phyloP scores from a whole-genome alignment of 2,329 filamentous ascomycete genomes.

The Rutstroemia sydowiana region DNA sequence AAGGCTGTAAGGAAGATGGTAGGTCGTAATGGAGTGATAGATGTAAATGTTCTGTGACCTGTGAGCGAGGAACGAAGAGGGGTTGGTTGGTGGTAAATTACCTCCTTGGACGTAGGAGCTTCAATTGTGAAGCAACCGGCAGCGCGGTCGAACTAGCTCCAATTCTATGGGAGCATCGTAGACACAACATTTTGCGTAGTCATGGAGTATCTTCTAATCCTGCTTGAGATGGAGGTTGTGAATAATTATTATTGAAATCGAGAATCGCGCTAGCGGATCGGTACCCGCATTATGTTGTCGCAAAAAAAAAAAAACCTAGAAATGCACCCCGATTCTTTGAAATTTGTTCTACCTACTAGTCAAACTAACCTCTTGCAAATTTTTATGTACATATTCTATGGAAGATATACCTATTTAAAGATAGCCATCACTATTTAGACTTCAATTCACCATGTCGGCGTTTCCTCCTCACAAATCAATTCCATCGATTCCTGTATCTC shows the following conservation, averaged over 20 bases:
- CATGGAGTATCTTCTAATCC: not conserved
- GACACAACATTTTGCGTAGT: constrained; percentile 25
- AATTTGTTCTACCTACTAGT: not conserved
- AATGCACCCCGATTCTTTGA: not conserved
- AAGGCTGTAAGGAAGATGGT: constrained; percentile 19
- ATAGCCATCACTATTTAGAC: not conserved
- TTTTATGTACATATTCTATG: too few species aligned
- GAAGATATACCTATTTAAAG: not conserved
- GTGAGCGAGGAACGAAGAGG: not conserved
- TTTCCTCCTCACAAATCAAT: constrained; percentile 27
- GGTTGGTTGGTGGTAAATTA: constrained; percentile 4
- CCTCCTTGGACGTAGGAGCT: constrained; percentile 17
- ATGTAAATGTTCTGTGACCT: constrained; percentile 26
- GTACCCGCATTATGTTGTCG: constrained; percentile 6
- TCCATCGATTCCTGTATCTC: constrained; percentile 22
- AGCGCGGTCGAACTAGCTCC: constrained; percentile 13
- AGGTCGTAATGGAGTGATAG: constrained; percentile 24
- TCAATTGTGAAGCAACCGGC: constrained; percentile 6
- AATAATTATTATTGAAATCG: constrained; percentile 4
- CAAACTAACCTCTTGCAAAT: too few species aligned
- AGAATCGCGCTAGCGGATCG: constrained; percentile 22
- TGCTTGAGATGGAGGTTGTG: constrained; percentile 5
- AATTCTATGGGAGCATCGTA: constrained; percentile 23
- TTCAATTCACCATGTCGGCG: constrained; percentile 22
- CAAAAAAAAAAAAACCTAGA: constrained; percentile 12